Base-by-base conservation (phyloP, 2,329 filamentous ascomycete species). In the Paraconiothyrium sp. region DNA sequence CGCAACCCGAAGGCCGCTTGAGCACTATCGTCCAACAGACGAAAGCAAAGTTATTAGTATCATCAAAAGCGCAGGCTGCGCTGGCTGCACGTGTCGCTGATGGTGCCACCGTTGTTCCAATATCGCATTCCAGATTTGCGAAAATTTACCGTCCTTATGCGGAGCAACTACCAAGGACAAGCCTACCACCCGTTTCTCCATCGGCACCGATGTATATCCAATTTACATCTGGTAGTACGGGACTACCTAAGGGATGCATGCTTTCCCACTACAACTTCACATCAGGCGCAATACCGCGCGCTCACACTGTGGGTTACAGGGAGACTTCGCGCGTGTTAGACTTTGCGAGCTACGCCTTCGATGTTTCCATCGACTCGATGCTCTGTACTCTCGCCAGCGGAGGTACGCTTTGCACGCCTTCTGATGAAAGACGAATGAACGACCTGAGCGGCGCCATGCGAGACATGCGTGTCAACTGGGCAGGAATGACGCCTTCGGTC, bases 371-470 rank as follows among this genome's bases (percentile, higher is more conserved):
- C 11, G 74, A 78, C 55, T 76, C 74, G 0, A 79, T 78, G 71
- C 66, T 79, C 2, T 76, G 70, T 48, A 76, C 76, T 3, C 69
- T 77, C 13, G 67, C 74, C 0, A 65, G 72, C 32, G 77, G 77
- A 1, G 76, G 66, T 5, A 78, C 76, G 8, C 67, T 78, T 0
- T 79, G 77, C 59, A 77, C 75, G 3, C 75, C 74, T 7, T 76
- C 79, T 16, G 83, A 85, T 44, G 78, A 84, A 16, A 80, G 83
- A 20, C 79, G 83, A 2, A 74, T 84, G 62, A 83, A 83, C 58
- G 81, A 84, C 61, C 76, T 84, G 24, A 76, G 80, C 14, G 81
- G 80, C 11, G 75, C 72, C 0, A 77, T 78, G 68, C 72, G 73
- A 13, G 73, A 77, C 20, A 72, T 78, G 69, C 62, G 68, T 7